These are phyloP conservation scores for Pseudocercospora crystallina DNA, from an alignment of 2,329 filamentous ascomycete genomes.

Conservation along the genomic window DNA sequence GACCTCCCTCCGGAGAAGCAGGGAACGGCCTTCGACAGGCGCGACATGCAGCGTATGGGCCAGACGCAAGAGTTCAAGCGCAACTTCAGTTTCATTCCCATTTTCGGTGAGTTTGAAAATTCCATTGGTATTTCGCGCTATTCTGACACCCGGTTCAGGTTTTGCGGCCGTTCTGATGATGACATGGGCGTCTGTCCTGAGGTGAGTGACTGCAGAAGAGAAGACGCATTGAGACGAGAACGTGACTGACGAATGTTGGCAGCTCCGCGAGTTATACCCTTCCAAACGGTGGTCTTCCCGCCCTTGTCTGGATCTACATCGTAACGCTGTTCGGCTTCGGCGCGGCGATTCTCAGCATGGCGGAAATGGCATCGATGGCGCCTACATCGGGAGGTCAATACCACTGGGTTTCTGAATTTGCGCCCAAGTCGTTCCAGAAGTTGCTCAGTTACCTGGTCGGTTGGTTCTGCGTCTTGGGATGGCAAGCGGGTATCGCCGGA, in stretches of 20 bases:
- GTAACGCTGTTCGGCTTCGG: constrained; percentile 25
- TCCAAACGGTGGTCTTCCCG: constrained; percentile 31
- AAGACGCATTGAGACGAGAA: neutral
- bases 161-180: constrained; percentile 32
- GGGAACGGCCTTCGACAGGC: constrained; percentile 19
- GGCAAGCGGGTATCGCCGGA: constrained; percentile 42
- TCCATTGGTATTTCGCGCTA: constrained; percentile 6
- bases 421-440: constrained; percentile 41
- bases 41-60: constrained; percentile 25
- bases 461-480: constrained; percentile 43
- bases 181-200: constrained; percentile 30
- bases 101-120: constrained; percentile 1
- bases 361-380: constrained; percentile 28
- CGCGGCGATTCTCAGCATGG: constrained; percentile 24
- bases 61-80: constrained; percentile 22
- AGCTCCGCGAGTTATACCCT: constrained; percentile 27
- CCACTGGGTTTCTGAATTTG: constrained; percentile 42
- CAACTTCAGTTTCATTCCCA: constrained; percentile 27
- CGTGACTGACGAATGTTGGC: neutral
- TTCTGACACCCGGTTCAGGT: neutral
- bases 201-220: no score
- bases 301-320: constrained; percentile 25
- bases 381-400: constrained; percentile 39
- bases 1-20: constrained; percentile 24
- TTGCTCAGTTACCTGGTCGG: constrained; percentile 45